phyloP scores from a whole-genome alignment of 192 early-diverging fungal genomes.

The Funneliformis mosseae region DNA sequence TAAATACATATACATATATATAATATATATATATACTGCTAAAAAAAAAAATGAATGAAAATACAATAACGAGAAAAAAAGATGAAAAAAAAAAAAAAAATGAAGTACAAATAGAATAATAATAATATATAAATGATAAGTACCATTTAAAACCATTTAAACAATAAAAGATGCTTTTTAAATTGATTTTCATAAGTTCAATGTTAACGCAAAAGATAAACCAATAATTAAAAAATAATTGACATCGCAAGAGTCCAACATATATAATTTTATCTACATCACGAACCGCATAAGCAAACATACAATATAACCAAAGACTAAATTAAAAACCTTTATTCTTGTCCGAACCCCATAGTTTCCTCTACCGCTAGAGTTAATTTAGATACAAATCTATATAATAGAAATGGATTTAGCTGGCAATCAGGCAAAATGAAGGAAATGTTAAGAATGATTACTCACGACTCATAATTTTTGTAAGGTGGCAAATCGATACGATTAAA shows the following conservation, averaged over 20 bases:
- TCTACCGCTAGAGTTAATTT: slow-evolving; percentile 94
- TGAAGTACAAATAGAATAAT: no score
- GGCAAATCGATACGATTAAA: slow-evolving; percentile 98
- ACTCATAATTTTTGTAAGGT: slow-evolving; percentile 82
- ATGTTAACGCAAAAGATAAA: not conserved
- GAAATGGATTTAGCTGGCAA: slow-evolving; percentile 28
- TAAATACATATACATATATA: no score
- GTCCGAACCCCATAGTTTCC: slow-evolving; percentile 93
- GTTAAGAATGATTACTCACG: slow-evolving; percentile 30
- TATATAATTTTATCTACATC: not conserved
- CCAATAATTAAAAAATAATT: not conserved
- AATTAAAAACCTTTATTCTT: slow-evolving; percentile 57
- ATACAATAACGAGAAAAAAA: no score
- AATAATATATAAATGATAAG: no score
- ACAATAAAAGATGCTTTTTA: not conserved
- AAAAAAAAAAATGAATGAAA: no score
- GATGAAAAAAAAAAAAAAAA: no score
- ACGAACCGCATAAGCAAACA: not conserved
- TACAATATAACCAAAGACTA: not conserved
- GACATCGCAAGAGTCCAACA: not conserved
- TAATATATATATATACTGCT: no score
- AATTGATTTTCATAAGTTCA: not conserved
- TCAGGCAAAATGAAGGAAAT: slow-evolving; percentile 37
- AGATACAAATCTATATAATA: slow-evolving; percentile 44
- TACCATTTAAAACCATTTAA: not conserved